These are phyloP conservation scores for Candida namnaoensis DNA, from an alignment of 805 yeast species.

Conservation along the genomic window DNA sequence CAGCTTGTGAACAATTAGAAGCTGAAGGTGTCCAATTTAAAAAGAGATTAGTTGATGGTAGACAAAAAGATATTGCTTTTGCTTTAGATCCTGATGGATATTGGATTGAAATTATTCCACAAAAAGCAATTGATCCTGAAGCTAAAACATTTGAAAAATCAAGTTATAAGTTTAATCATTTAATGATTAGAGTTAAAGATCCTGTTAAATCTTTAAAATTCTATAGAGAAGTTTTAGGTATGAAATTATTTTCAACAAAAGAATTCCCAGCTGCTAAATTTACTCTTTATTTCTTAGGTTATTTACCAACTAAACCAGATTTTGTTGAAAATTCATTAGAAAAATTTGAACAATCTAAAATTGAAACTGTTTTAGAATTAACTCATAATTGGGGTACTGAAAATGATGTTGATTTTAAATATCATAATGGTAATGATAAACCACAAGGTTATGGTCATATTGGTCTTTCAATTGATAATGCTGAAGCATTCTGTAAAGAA, in stretches of 20 bases:
- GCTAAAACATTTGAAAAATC: constrained; percentile 16
- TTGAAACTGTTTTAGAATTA: constrained; percentile 76
- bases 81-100: constrained; percentile 94
- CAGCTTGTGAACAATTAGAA: constrained; percentile 50
- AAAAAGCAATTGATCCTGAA: constrained; percentile 32
- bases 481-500: constrained; percentile 45
- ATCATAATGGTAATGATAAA: constrained; percentile 76
- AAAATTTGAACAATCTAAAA: constrained; percentile 23
- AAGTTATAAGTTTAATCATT: constrained; percentile 64
- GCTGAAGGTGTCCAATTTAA: constrained; percentile 63
- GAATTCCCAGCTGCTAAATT: constrained; percentile 67
- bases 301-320: constrained; percentile 35
- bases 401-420: constrained; percentile 58
- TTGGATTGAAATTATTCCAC: constrained; percentile 87
- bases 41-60: constrained; percentile 81
- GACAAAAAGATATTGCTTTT: constrained; percentile 90
- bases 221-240: constrained; percentile 72
- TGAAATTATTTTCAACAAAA: constrained; percentile 54
- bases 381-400: constrained; percentile 98
- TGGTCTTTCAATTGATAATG: constrained; percentile 61
- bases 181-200: constrained; percentile 91
- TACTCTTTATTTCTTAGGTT: constrained; percentile 81
- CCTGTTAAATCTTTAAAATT: constrained; percentile 68
- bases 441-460: constrained; percentile 86
- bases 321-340: constrained; percentile 32